Percentiles rank a stretch among this genome's conserved stretches.
phyloP scores from a whole-genome alignment of 352 stramenopile species.

The Globisporangium acanthophoron region DNA sequence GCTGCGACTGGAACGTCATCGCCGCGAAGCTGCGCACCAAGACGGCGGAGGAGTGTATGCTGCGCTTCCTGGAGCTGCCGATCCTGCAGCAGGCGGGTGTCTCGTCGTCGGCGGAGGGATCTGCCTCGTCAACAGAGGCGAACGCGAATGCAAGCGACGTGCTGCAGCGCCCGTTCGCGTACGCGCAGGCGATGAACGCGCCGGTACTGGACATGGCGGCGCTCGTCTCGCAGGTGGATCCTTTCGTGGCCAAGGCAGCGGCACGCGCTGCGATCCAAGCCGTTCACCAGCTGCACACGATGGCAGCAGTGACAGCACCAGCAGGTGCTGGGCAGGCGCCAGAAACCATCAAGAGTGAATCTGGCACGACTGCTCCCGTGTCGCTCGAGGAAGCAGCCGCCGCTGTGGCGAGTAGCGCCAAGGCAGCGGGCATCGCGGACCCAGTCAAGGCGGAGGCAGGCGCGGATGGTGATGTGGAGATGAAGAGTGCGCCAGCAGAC shows the following conservation, averaged over 20 bases:
- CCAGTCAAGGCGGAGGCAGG: constrained; percentile 30
- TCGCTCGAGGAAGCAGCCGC: constrained; percentile 32
- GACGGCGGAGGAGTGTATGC: constrained; percentile 66
- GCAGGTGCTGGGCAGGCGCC: background rate
- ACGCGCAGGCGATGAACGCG: constrained; percentile 41
- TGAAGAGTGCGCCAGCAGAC: constrained; percentile 20
- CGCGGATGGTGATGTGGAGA: constrained; percentile 39
- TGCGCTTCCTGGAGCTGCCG: constrained; percentile 73
- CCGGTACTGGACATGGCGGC: constrained; percentile 46
- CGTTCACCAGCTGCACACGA: constrained; percentile 57
- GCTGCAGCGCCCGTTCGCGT: constrained; percentile 31
- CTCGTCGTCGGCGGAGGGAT: background rate
- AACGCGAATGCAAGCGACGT: constrained; percentile 7
- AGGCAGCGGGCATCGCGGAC: constrained; percentile 32
- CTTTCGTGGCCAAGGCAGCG: constrained; percentile 64
- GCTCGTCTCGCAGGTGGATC: constrained; percentile 58
- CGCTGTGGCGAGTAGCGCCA: constrained; percentile 30
- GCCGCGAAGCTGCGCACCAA: constrained; percentile 62
- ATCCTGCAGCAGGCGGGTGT: constrained; percentile 30
- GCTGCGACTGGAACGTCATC: constrained; percentile 75
- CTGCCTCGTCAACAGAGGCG: background rate
- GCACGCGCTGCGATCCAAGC: constrained; percentile 56
- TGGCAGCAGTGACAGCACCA: constrained; percentile 14
- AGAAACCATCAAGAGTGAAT: constrained; percentile 5
- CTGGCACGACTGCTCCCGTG: constrained; percentile 7